Base-by-base conservation (phyloP, 202 grass and related monocot genomes). In the Cymbopogon flexuosus region DNA sequence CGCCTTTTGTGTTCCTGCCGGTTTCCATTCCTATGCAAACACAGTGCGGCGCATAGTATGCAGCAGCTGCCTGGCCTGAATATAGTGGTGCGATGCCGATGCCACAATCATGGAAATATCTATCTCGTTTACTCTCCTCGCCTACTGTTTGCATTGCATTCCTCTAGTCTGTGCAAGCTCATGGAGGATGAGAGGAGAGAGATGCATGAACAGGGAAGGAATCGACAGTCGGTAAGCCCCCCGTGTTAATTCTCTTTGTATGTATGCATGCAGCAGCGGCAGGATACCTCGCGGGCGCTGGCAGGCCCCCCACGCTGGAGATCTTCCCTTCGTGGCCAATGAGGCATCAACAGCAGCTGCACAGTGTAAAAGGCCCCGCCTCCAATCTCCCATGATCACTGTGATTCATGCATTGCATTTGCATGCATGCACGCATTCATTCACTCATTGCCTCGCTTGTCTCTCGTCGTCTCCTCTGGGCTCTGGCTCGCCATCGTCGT, bases 271-370 rank as follows among this genome's bases (percentile, higher is more conserved):
- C n/a, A 42, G 42, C 41, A 23, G 65, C 64, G 72, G 81, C 61
- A 86, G 87, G 80, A 77, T 95, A 89, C 70, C 68, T 89, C 62
- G 81, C 84, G 76, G 42, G 68, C 40, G 22, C 22, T 27, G 64
- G 33, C 29, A 93, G 87, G 74, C 92, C 90, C 64, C 84, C 90
- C 76, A 99, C 90, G 73, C 96, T 99, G 31, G 90, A 95, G 79
- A 99, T 99, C 88, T 99, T 99, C 84, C 90, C 96, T 78, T 91
- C 96, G 73, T 95, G 96, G 92, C 96, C 96, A 88, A 95, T 88
- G 88, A 92, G 79, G 69, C 85, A 84, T 51, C 91, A 84, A 81
- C 89, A 88, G 72, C 87, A 88, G 63, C 89, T 91, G 39, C 65
- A 80, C 76, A 81, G 81, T 89, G 91, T 91, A 86, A 86, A 86